Evolutionary conservation across 805 yeast species (phyloP).

Genomic region (Pichia rugopelliculosa): DNA sequence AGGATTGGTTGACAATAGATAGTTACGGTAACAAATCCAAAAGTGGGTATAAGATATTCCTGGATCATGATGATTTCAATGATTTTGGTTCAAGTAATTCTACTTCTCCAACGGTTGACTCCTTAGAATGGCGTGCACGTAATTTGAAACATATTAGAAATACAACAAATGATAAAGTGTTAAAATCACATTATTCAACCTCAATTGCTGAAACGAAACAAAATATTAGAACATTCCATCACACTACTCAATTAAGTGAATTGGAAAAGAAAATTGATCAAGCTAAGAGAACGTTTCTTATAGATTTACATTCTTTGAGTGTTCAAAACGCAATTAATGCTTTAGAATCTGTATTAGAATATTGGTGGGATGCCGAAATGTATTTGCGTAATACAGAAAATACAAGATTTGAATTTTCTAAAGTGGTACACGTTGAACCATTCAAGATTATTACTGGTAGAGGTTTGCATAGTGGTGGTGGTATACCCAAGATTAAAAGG

Average conservation of each 20-base stretch:
- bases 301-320: conserved; percentile 54
- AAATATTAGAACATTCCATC: not conserved
- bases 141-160: not conserved
- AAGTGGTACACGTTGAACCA: conserved; percentile 36
- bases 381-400: conserved; percentile 32
- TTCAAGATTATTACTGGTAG: conserved; percentile 56
- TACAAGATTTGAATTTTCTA: conserved; percentile 30
- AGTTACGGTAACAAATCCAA: not conserved
- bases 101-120: not conserved
- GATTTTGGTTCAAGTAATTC: not conserved
- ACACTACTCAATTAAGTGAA: not conserved
- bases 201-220: not conserved
- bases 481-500: conserved; percentile 41
- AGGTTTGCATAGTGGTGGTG: conserved; percentile 61
- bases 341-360: conserved; percentile 29
- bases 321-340: conserved; percentile 41
- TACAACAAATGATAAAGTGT: not conserved
- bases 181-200: conserved; percentile 1
- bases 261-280: not conserved
- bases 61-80: not conserved
- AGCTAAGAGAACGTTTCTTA: conserved; percentile 16
- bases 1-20: not conserved
- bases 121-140: not conserved
- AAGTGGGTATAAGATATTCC: too few species aligned
- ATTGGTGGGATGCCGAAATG: conserved; percentile 63